phyloP scores from a whole-genome alignment of 1,284 basidiomycete species.

The Pseudozyma pruni region DNA sequence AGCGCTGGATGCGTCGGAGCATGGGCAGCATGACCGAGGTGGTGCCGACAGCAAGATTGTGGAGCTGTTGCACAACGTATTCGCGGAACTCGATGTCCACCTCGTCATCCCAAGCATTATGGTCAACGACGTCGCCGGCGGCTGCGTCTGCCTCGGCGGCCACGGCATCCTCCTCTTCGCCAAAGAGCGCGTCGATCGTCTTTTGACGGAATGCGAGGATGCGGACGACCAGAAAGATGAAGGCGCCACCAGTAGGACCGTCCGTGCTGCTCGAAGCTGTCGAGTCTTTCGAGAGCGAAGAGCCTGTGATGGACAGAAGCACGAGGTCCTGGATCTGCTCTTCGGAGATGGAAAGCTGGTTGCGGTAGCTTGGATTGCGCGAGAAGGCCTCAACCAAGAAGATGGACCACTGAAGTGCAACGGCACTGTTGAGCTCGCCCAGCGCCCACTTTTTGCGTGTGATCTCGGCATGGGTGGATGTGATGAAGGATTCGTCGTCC shows the following conservation, averaged over 20 bases:
- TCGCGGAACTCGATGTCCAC: conserved; percentile 62
- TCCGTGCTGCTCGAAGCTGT: conserved; percentile 75
- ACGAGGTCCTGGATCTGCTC: conserved; percentile 57
- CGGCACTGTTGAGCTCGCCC: conserved; percentile 77
- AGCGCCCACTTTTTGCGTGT: conserved; percentile 74
- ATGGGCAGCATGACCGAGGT: conserved; percentile 59
- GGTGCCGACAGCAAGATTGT: conserved; percentile 52
- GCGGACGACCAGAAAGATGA: conserved; percentile 75
- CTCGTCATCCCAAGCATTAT: conserved; percentile 67
- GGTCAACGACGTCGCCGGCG: conserved; percentile 52
- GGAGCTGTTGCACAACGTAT: conserved; percentile 63
- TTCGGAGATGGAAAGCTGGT: conserved; percentile 54
- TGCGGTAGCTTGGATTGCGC: conserved; percentile 48
- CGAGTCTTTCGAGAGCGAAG: conserved; percentile 71
- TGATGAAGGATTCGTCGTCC: conserved; percentile 64
- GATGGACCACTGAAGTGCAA: conserved; percentile 86
- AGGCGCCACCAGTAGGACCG: conserved; percentile 82
- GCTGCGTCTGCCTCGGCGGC: conserved; percentile 51
- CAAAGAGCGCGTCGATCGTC: conserved; percentile 69
- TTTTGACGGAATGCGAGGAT: conserved; percentile 67
- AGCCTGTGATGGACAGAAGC: conserved; percentile 49
- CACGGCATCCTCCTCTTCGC: conserved; percentile 71
- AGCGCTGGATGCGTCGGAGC: conserved; percentile 63
- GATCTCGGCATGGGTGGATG: conserved; percentile 59
- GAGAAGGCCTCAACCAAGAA: conserved; percentile 68